These are phyloP conservation scores for Penicillium crystallinum DNA, from an alignment of 495 filamentous ascomycete genomes.

Conservation along the genomic window DNA sequence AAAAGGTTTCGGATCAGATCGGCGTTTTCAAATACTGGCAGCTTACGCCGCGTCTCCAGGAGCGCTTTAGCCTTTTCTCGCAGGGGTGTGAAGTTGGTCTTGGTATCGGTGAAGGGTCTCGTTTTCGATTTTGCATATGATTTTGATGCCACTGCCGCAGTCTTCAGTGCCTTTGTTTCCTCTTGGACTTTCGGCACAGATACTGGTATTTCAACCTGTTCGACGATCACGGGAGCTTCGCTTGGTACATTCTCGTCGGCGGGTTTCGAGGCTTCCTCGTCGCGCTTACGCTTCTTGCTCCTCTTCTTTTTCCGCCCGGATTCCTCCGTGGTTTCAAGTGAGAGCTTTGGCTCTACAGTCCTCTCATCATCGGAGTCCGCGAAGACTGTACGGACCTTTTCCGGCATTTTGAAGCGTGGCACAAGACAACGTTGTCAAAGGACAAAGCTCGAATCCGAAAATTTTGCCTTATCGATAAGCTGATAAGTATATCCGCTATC, in stretches of 20 bases:
- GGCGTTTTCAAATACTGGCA: slow-evolving; percentile 77
- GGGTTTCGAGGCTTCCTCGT: slow-evolving; percentile 14
- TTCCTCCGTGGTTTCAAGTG: slow-evolving; percentile 10
- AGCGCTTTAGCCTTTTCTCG: slow-evolving; percentile 45
- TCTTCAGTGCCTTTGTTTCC: background rate
- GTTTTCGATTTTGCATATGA: slow-evolving; percentile 13
- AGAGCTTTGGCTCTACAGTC: background rate
- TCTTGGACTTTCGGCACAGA: background rate
- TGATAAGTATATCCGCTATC: slow-evolving; percentile 1
- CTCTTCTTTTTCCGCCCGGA: slow-evolving; percentile 24
- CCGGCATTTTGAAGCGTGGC: slow-evolving; percentile 41
- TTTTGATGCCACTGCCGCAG: slow-evolving; percentile 5
- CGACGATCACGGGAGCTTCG: background rate
- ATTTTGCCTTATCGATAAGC: slow-evolving; percentile 25
- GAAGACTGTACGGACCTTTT: slow-evolving; percentile 31
- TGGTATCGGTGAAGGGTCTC: slow-evolving; percentile 16
- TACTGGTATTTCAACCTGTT: background rate
- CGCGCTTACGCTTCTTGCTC: slow-evolving; percentile 44
- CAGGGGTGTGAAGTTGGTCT: slow-evolving; percentile 31
- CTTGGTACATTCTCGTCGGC: slow-evolving; percentile 3
- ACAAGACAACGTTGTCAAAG: background rate
- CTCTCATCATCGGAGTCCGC: slow-evolving; percentile 17
- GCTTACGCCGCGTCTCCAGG: slow-evolving; percentile 50
- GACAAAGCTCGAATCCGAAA: background rate
- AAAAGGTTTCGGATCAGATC: slow-evolving; percentile 63